A percentile compares a stretch with the other conserved stretches of the same genome.
Conservation (phyloP, 345 rosid species). For the Theobroma cacao region DNA sequence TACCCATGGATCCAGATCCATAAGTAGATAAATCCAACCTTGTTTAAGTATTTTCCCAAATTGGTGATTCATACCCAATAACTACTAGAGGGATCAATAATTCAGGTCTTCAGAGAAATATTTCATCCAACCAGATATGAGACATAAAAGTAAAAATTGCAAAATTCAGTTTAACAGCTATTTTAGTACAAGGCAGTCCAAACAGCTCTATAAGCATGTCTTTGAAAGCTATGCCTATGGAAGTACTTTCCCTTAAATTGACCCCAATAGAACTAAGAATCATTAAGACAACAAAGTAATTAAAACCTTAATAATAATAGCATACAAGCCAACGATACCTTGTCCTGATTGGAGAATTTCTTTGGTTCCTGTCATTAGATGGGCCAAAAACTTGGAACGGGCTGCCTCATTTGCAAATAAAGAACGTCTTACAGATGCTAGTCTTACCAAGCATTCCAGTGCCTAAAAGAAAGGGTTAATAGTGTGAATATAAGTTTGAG, state of each 20-base stretch:
- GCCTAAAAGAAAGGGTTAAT: constrained; percentile 52
- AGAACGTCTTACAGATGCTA: constrained; percentile 94
- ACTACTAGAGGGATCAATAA: not conserved
- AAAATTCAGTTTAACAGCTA: not conserved
- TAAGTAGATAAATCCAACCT: not conserved
- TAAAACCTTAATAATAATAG: not conserved
- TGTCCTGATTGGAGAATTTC: constrained; percentile 92
- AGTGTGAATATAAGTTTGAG: not conserved
- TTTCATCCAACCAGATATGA: not conserved
- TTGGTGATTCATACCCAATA: not conserved
- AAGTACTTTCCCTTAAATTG: not conserved
- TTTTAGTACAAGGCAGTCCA: not conserved
- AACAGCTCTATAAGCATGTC: too few species aligned
- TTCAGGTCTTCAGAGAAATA: not conserved
- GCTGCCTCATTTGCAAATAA: constrained; percentile 83
- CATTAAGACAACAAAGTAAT: not conserved
- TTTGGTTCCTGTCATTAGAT: constrained; percentile 92
- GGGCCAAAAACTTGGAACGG: constrained; percentile 88
- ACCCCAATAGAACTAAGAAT: not conserved
- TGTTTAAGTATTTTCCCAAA: not conserved
- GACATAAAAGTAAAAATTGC: not conserved
- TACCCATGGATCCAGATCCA: not conserved
- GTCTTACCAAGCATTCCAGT: constrained; percentile 95
- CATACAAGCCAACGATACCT: constrained; percentile 39
- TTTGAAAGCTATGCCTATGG: not conserved